Evolutionary conservation across 1,139 yeast genomes (phyloP).

Genomic region (Barnettozyma hawaiiensis): DNA sequence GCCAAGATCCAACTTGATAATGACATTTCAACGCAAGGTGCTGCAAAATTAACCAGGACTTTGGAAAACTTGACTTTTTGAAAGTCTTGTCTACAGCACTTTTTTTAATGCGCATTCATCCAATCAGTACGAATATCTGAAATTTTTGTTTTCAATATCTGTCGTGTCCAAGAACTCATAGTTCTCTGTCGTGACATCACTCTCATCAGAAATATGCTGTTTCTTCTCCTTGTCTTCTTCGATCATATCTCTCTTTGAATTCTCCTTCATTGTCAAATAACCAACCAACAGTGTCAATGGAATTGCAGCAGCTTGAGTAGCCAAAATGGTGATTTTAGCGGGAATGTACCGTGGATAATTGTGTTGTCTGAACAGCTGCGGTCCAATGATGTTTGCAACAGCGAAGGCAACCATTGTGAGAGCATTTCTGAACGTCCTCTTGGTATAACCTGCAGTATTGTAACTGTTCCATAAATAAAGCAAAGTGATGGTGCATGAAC

Average conservation of each 20-base stretch:
- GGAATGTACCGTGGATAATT: slow-evolving; percentile 40
- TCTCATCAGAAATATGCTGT: slow-evolving; percentile 16
- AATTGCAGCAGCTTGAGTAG: slow-evolving; percentile 32
- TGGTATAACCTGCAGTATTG: slow-evolving; percentile 37
- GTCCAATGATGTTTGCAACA: slow-evolving; percentile 38
- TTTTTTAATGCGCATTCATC: neutral
- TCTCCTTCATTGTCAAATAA: slow-evolving; percentile 30
- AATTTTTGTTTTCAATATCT: slow-evolving; percentile 43
- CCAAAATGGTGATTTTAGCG: slow-evolving; percentile 46
- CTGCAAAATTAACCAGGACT: slow-evolving; percentile 62
- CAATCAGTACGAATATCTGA: slow-evolving; percentile 34
- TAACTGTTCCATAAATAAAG: slow-evolving; percentile 34
- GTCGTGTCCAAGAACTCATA: slow-evolving; percentile 47
- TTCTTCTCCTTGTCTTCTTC: slow-evolving; percentile 20
- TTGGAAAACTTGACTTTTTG: slow-evolving; percentile 63
- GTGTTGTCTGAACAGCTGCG: slow-evolving; percentile 37
- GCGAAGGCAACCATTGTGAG: slow-evolving; percentile 37
- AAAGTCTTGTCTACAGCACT: slow-evolving; percentile 1
- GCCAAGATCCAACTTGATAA: slow-evolving; percentile 54
- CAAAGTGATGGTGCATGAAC: slow-evolving; percentile 37
- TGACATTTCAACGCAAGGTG: slow-evolving; percentile 49
- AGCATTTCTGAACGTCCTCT: slow-evolving; percentile 35
- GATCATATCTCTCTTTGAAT: slow-evolving; percentile 25
- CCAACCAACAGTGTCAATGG: slow-evolving; percentile 22
- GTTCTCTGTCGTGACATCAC: slow-evolving; percentile 29